These are phyloP conservation scores for Aristolochia californica DNA, from an alignment of 164 flowering plant genomes.

Conservation along the genomic window DNA sequence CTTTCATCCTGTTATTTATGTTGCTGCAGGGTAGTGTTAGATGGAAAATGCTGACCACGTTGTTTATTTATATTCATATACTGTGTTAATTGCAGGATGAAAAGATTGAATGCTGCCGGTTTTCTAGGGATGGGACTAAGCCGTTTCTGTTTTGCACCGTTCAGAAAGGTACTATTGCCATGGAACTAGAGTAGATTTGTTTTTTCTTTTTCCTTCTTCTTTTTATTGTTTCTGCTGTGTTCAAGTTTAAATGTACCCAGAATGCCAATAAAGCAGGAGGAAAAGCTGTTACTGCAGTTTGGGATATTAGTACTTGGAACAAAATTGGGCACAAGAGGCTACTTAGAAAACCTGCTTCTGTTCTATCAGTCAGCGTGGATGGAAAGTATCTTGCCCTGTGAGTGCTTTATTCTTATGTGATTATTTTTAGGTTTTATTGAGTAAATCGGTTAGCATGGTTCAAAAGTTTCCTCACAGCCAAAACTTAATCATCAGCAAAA, in stretches of 20 bases:
- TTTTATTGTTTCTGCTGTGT: background rate
- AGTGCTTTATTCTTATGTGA: slow-evolving; percentile 17
- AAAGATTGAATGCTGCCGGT: slow-evolving; percentile 77
- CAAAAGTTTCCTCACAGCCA: too few relatives aligned
- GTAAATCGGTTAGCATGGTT: too few relatives aligned
- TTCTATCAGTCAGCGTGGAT: slow-evolving; percentile 72
- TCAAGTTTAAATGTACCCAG: background rate
- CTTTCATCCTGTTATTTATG: background rate
- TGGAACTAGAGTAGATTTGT: background rate
- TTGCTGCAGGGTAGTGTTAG: background rate
- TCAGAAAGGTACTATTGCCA: slow-evolving; percentile 47
- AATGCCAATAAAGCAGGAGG: slow-evolving; percentile 34
- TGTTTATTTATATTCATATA: slow-evolving; percentile 1
- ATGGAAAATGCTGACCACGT: background rate
- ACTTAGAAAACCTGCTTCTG: slow-evolving; percentile 61
- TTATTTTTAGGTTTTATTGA: background rate
- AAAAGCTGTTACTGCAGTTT: slow-evolving; percentile 60
- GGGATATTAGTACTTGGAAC: slow-evolving; percentile 91
- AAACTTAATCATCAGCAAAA: too few relatives aligned
- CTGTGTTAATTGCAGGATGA: slow-evolving; percentile 51
- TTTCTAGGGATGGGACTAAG: slow-evolving; percentile 92
- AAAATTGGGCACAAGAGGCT: slow-evolving; percentile 77
- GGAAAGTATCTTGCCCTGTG: slow-evolving; percentile 96
- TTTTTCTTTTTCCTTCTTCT: background rate
- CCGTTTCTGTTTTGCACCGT: slow-evolving; percentile 84